Base-by-base conservation (phyloP, 257 asterid species). In the Coffea eugenioides region DNA sequence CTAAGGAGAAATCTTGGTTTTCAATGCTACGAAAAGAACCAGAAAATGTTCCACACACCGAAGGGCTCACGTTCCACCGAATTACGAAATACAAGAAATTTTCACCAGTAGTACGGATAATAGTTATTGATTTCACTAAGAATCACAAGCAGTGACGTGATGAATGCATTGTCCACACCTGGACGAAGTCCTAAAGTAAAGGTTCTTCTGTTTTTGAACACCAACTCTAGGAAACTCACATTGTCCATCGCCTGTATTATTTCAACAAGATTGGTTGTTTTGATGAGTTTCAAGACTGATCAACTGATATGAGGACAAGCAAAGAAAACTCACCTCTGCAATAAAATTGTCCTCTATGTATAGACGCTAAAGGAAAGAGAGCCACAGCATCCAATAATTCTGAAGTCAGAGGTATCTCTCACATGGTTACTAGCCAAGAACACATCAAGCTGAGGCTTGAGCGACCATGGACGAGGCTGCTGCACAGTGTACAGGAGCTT, bases 181-280 rank as follows among this genome's bases (percentile, higher is more conserved):
- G 90, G 92, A 80, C 85, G 87, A n/a, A 90, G 86, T 88, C 89
- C 85, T 68, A 84, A 87, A 77, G 82, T 86, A 77, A 87, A 88
- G 16, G 54, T 85, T 21, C 83, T 88, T 80, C 75, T 80, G 48
- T 83, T 84, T 73, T 75, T 62, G 69, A 89, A 62, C 43, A 39
- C 4, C 43, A 39, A 39, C 43, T 39, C 43, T 79, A 83, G 83
- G 78, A 84, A 69, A 59, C 75, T 86, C 84, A 73, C 79, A 59
- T 51, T 86, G 77, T 90, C 89, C 76, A 79, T 88, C 20, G 86
- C 91, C 93, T 89, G 75, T 64, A 64, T 82, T 83, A 70, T 46
- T 51, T 74, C 15, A 52, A 4, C 4, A 15, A 56, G 62, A 56
- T 4, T 56, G 18, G 23, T 70, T 39, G 14, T 8, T 3, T 36